Base-by-base conservation (phyloP, 345 rosid species). In the Erysimum cheiranthoides region DNA sequence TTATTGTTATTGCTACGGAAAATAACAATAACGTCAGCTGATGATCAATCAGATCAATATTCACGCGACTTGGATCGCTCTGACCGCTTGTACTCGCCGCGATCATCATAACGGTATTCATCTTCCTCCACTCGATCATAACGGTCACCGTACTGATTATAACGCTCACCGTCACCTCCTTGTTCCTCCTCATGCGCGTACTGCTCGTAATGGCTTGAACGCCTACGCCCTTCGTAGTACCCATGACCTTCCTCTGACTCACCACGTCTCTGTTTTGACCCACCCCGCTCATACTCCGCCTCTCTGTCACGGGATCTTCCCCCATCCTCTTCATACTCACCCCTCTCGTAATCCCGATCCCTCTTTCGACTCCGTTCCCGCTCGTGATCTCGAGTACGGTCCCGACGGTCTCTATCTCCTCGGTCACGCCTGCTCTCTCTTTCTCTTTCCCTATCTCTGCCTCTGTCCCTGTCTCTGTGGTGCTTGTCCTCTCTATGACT, bases 401-500 rank as follows among this genome's bases (percentile, higher is more conserved):
- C 91, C 12, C 83, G 82, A 28, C 64, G 79, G 49, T 75, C 79
- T 61, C 64, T 61, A 17, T 68, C 79, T 51, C 87, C 95, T 66
- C 84, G 70, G 21, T 84, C 93, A 53, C 88, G 75, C 35, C 81
- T 75, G 59, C 45, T 83, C 90, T 83, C 93, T 52, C 84, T 70
- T 10, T 85, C 94, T 60, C 83, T 80, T 42, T 89, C 91, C 79
- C 71, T 80, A 28, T 91, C 97, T 71, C 84, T 87, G 43, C 85
- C 88, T 78, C 89, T 82, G 68, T 87, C 96, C 64, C 93, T 85
- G 61, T 91, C 97, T 75, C 88, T 84, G 34, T 87, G 90, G 78
- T 89, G 98, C 72, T 93, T 87, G 46, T 89, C 96, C 76, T 95
- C 98, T 70, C 86, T 86, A 70, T 90, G 96, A 77, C 92, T 97